Evolutionary conservation across 495 filamentous ascomycete species (phyloP).

Genomic region (Daldinia grandis): DNA sequence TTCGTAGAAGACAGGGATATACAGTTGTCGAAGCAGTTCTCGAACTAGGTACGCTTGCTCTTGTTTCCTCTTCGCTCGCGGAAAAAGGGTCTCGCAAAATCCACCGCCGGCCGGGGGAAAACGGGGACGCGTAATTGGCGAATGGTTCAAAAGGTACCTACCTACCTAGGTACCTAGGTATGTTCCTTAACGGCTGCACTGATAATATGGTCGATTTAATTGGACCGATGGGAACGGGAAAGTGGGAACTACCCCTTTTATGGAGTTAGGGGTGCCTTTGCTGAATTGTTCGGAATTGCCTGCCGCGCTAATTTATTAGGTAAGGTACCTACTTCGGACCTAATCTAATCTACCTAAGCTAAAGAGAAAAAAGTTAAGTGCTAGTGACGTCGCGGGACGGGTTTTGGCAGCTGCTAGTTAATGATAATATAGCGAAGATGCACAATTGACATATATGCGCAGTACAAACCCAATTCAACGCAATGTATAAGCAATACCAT

Average conservation of each 20-base stretch:
- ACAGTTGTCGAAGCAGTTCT: neutral
- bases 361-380: neutral
- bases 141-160: no score
- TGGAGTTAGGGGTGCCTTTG: neutral
- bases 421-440: neutral
- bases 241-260: constrained; percentile 10
- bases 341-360: neutral
- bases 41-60: neutral
- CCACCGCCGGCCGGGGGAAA: constrained; percentile 13
- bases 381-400: neutral
- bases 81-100: neutral
- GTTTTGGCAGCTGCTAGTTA: neutral
- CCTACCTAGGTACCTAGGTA: no score
- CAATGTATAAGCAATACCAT: neutral
- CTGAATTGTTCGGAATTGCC: neutral
- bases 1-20: neutral
- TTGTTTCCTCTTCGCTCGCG: neutral
- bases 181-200: neutral
- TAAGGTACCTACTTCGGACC: no score
- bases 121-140: constrained; percentile 21
- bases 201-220: neutral
- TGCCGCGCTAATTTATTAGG: neutral
- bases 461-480: neutral
- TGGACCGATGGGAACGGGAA: constrained; percentile 2
- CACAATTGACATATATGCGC: neutral